Conservation (phyloP, 1,284 basidiomycete species). For the Abortiporus biennis region DNA sequence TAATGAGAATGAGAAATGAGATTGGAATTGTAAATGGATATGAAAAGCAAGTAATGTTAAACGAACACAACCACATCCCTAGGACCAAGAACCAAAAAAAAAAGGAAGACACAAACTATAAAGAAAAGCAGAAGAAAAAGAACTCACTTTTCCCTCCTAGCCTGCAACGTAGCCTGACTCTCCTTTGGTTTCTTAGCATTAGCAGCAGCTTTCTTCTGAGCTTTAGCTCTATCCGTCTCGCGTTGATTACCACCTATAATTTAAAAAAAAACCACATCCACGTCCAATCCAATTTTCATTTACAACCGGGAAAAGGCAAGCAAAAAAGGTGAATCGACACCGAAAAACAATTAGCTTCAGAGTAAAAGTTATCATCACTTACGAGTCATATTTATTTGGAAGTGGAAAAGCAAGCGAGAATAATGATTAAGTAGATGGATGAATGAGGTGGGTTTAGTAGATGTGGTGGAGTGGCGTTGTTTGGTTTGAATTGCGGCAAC, state of each 20-base stretch:
- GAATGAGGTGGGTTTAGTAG: background rate
- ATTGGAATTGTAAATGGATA: too few relatives aligned
- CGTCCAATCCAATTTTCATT: too few relatives aligned
- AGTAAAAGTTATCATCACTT: constrained; percentile 7
- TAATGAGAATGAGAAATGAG: too few relatives aligned
- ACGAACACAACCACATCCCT: too few relatives aligned
- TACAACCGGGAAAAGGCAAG: too few relatives aligned
- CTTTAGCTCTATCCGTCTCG: constrained; percentile 64
- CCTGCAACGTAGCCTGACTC: constrained; percentile 50
- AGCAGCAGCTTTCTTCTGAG: constrained; percentile 62
- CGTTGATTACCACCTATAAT: constrained; percentile 72
- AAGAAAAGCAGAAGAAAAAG: too few relatives aligned
- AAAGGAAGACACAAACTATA: too few relatives aligned
- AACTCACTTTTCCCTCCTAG: constrained; percentile 72
- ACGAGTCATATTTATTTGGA: constrained; percentile 18
- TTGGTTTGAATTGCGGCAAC: too few relatives aligned
- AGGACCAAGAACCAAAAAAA: too few relatives aligned
- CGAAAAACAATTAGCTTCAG: background rate
- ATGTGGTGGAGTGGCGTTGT: background rate
- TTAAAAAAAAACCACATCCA: background rate
- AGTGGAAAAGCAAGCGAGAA: constrained; percentile 7
- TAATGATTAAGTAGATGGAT: background rate
- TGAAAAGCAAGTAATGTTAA: too few relatives aligned
- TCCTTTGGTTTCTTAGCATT: constrained; percentile 62
- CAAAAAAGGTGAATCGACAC: too few relatives aligned